Base-by-base conservation (phyloP, 1,284 basidiomycete species). In the Pseudozyma hubeiensis region DNA sequence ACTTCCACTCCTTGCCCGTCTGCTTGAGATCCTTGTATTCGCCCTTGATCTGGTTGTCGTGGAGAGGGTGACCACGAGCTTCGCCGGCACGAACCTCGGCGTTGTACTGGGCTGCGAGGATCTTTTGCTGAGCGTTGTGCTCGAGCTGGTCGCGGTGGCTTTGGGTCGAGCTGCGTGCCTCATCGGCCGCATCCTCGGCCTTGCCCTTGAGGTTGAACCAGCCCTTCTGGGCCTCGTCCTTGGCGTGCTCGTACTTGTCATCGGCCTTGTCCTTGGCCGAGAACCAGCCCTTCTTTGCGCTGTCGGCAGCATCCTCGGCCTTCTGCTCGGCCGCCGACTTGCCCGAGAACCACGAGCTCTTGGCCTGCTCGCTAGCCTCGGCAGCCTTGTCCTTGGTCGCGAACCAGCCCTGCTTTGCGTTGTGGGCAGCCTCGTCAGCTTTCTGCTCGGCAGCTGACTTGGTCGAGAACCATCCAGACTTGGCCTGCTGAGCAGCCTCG, bases 41-140 rank as follows among this genome's bases (percentile, higher is more conserved):
- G n/a, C 46, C 40, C 41, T 61, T 41, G 56, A 66, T 10, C 9
- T 53, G 41, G 24, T 39, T 50, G 24, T 33, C 50, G 14, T 52
- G 16, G 51, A 24, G 8, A 19, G 66, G 24, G 44, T 54, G 46
- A 37, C 51, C 55, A 16, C 53, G 59, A n/a, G 46, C 60, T 44
- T 73, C 70, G 17, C 56, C 65, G 17, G 58, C 61, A 24, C 62
- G 65, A 37, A 59, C 58, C 44, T 74, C 71, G 48, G 71, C 71
- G 58, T 74, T 68, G 71, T 74, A 74, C 49, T 68, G 71, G 11
- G 71, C 71, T 24, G 70, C 70, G 19, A 67, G 64, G 41, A 73
- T 67, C 70, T 73, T 73, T 11, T 73, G 55, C 53, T 73, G 70
- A 5, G 70, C 70, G 31, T 73, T 73, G 56, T 57, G 64, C 64